phyloP scores from a whole-genome alignment of 192 early-diverging fungal genomes.

The Diversispora epigaea region DNA sequence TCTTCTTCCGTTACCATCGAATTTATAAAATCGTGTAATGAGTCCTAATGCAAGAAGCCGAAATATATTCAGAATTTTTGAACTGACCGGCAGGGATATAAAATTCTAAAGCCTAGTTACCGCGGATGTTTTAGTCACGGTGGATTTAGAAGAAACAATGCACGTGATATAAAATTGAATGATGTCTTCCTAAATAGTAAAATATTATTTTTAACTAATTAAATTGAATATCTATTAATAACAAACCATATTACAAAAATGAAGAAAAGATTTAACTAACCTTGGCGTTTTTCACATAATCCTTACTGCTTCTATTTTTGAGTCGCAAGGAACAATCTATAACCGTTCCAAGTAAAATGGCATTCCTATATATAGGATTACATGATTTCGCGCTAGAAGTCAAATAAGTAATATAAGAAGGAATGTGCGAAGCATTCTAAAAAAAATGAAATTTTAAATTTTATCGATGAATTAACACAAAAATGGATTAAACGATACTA shows the following conservation, averaged over 20 bases:
- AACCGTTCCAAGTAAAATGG: constrained; percentile 63
- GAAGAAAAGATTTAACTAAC: not conserved
- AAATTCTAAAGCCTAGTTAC: constrained; percentile 33
- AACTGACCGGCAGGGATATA: constrained; percentile 11
- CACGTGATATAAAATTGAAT: constrained; percentile 60
- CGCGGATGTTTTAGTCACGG: constrained; percentile 45
- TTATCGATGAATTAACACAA: constrained; percentile 7
- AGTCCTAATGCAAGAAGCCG: constrained; percentile 27
- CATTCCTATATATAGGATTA: constrained; percentile 47
- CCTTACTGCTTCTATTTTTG: constrained; percentile 36
- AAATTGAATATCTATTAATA: no score
- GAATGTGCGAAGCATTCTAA: constrained; percentile 49
- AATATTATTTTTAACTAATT: no score
- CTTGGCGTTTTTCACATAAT: constrained; percentile 12
- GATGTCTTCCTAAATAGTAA: constrained; percentile 43
- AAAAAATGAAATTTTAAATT: constrained; percentile 29
- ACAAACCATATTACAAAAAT: no score
- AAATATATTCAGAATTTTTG: not conserved
- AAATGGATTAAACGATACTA: not conserved
- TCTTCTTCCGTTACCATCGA: constrained; percentile 49
- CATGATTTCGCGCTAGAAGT: constrained; percentile 40
- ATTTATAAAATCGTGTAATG: constrained; percentile 64
- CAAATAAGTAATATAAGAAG: constrained; percentile 53
- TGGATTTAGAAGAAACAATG: constrained; percentile 54
- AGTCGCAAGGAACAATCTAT: constrained; percentile 57